Percentiles rank a stretch among this genome's conserved stretches.
These are phyloP conservation scores for Cladosporium phlei DNA, from an alignment of 2,329 filamentous ascomycete species.

Conservation along the genomic window DNA sequence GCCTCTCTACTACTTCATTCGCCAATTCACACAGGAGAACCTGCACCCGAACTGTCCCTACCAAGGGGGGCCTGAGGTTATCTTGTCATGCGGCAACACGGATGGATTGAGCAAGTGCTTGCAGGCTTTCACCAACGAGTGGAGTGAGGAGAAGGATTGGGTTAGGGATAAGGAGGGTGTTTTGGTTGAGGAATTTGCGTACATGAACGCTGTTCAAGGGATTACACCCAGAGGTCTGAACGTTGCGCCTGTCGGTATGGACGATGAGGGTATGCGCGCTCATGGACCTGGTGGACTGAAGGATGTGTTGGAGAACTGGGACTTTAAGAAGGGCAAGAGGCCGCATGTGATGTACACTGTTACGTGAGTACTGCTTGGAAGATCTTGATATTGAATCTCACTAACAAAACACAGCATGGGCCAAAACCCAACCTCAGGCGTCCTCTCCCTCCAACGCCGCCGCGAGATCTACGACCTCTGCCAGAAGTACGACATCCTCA, in stretches of 20 bases:
- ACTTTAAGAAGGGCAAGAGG: constrained; percentile 64
- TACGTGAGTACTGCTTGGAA: constrained; percentile 56
- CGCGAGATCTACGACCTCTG: constrained; percentile 76
- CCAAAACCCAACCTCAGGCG: constrained; percentile 80
- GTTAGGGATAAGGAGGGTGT: constrained; percentile 68
- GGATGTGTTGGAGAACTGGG: constrained; percentile 79
- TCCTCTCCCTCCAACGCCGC: constrained; percentile 67
- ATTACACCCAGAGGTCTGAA: constrained; percentile 65
- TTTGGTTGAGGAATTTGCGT: constrained; percentile 74
- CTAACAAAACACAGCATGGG: constrained; percentile 57
- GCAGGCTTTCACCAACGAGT: constrained; percentile 70
- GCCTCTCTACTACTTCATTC: constrained; percentile 69
- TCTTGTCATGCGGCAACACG: constrained; percentile 76
- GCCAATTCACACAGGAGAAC: constrained; percentile 69
- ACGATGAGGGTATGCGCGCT: constrained; percentile 73
- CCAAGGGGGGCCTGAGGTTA: constrained; percentile 66
- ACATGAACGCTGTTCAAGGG: constrained; percentile 69
- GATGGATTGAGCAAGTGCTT: constrained; percentile 79
- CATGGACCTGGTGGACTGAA: constrained; percentile 67
- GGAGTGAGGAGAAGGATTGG: constrained; percentile 65
- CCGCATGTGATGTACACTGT: constrained; percentile 88
- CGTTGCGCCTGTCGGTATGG: constrained; percentile 68
- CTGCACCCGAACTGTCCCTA: constrained; percentile 82
- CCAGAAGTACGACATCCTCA: constrained; percentile 80
- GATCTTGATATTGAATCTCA: background rate